phyloP scores from a whole-genome alignment of 148 eudicot species.

The Rhododendron ovatum region DNA sequence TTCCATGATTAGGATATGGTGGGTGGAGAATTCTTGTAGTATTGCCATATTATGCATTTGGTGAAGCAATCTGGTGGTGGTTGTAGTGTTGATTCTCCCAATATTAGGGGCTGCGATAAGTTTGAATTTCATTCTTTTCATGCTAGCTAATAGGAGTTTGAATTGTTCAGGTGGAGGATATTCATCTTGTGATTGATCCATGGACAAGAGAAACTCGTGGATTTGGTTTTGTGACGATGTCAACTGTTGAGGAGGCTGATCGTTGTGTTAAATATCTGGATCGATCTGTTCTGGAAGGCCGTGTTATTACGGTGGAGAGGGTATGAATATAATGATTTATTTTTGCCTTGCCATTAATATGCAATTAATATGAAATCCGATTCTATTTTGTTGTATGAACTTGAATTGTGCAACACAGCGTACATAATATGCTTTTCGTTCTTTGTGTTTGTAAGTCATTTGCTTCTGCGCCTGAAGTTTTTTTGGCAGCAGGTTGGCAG shows the following conservation, averaged over 20 bases:
- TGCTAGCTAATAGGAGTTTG: not conserved
- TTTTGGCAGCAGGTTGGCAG: slow-evolving; percentile 93
- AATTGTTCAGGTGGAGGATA: slow-evolving; percentile 64
- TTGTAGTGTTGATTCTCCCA: not conserved
- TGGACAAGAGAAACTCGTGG: slow-evolving; percentile 91
- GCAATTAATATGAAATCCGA: not conserved
- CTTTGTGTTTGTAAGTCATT: slow-evolving; percentile 38
- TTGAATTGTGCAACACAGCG: not conserved
- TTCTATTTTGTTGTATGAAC: not conserved
- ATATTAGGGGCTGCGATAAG: not conserved
- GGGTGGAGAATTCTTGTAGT: not conserved
- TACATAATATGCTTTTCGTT: not conserved
- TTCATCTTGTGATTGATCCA: slow-evolving; percentile 90
- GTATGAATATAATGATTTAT: slow-evolving; percentile 27
- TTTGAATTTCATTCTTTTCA: not conserved
- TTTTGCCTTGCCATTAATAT: no score
- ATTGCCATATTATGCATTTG: no score
- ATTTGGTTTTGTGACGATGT: slow-evolving; percentile 95
- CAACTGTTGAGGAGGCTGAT: slow-evolving; percentile 61
- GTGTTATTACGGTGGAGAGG: slow-evolving; percentile 98
- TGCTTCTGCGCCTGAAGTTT: slow-evolving; percentile 66
- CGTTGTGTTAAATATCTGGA: slow-evolving; percentile 77
- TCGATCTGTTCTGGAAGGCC: slow-evolving; percentile 81
- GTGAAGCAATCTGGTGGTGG: not conserved
- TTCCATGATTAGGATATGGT: not conserved